Conservation (phyloP, 768 basidiomycete genomes). For the Rhizopogon vulgaris region DNA sequence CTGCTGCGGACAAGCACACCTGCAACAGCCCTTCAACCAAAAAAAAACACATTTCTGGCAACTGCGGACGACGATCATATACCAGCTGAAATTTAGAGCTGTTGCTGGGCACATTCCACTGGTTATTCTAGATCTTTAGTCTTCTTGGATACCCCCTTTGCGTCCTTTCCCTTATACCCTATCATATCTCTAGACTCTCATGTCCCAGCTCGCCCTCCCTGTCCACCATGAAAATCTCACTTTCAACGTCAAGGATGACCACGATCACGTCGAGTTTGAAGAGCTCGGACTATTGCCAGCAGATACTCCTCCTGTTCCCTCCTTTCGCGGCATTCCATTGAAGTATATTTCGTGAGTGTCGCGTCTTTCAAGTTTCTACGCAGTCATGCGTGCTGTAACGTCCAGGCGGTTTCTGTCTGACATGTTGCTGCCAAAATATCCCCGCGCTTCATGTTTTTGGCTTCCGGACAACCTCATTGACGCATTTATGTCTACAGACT, state of each 20-base stretch:
- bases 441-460: background rate
- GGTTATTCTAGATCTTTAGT: conserved; percentile 1
- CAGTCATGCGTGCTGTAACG: background rate
- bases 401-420: background rate
- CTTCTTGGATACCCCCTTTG: conserved; percentile 1
- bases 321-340: conserved; percentile 63
- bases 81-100: too few species aligned
- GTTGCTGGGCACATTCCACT: background rate
- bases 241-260: conserved; percentile 26
- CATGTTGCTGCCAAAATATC: background rate
- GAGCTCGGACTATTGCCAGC: conserved; percentile 34
- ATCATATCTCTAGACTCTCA: conserved; percentile 6
- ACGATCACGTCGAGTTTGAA: conserved; percentile 38
- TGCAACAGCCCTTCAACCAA: background rate
- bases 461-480: background rate
- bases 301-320: conserved; percentile 36
- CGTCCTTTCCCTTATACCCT: conserved; percentile 17
- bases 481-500: conserved; percentile 38
- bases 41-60: conserved; percentile 4
- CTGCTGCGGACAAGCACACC: conserved; percentile 1
- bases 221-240: conserved; percentile 15
- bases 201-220: conserved; percentile 14
- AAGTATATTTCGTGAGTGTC: conserved; percentile 73
- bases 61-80: conserved; percentile 2
- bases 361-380: conserved; percentile 3